Percentiles rank a stretch among this genome's conserved stretches.
phyloP scores from a whole-genome alignment of 148 eudicot genomes.

The Fallopia convolvulus region DNA sequence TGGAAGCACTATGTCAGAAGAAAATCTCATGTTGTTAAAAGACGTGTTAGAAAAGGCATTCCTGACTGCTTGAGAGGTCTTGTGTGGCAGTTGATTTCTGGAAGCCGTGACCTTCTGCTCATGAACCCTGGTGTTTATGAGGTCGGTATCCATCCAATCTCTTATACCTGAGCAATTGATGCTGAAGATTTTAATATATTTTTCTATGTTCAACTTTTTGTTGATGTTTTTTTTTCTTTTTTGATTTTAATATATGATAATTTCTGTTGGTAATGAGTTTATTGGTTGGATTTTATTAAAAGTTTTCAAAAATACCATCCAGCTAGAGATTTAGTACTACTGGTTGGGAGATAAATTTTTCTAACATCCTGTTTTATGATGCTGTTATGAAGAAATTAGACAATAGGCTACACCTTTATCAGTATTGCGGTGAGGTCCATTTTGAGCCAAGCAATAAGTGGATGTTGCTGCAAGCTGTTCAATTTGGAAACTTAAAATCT shows the following conservation, averaged over 20 bases:
- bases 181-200: neutral
- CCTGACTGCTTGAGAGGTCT: conserved; percentile 98
- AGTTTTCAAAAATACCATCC: neutral
- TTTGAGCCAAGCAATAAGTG: too few relatives aligned
- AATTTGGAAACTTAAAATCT: neutral
- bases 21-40: conserved; percentile 84
- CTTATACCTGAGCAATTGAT: neutral
- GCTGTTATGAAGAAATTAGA: neutral
- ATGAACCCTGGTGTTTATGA: conserved; percentile 98
- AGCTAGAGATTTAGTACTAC: neutral
- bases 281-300: neutral
- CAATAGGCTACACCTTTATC: neutral
- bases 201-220: neutral
- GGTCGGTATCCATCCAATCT: conserved; percentile 15
- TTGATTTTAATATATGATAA: neutral
- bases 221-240: neutral
- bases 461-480: neutral
- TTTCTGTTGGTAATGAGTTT: neutral
- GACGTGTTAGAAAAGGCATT: conserved; percentile 94
- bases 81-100: conserved; percentile 98
- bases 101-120: conserved; percentile 95
- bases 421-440: neutral
- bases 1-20: conserved; percentile 93
- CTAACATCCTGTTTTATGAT: neutral
- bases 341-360: neutral